Evolutionary conservation across 345 rosid genomes (phyloP), one percentile per base, ranked within the genome.

Genomic region (Sapria himalayana): DNA sequence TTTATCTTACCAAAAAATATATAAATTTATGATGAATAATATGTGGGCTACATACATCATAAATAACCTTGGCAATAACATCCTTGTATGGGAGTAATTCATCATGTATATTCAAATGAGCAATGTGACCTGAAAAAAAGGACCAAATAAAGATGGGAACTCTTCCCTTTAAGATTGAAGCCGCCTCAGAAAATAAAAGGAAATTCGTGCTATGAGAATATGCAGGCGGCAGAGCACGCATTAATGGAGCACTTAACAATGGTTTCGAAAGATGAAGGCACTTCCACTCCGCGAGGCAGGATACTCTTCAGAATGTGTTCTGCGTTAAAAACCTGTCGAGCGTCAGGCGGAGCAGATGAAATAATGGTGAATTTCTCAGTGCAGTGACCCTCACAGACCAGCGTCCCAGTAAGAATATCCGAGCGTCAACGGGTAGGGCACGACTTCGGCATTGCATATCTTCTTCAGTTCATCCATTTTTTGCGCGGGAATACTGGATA

Each of bases 371-470:
- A 36, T 2, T 21, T n/a, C 14, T n/a, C n/a, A n/a, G 18, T 1
- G 18, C 9, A 9, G 19, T 10, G 4, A 9, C 19, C 11, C 9
- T 15, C 18, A 13, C 68, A 49, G 22, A 81, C 97, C 94, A 52
- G 76, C 94, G 60, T 63, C 49, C 94, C 93, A 82, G 49, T 89
- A 81, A 9, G 98, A 79, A 74, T 82, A 89, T 11, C 93, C 93
- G 50, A 82, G 84, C 0, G 72, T 78, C 45, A 72, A 41, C 0
- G 93, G 61, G 53, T 89, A 61, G 21, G 93, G 75, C 63, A 72
- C 71, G 9, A 72, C 75, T 62, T 74, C 74, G 51, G 78, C 32
- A 51, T 66, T 52, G 45, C 69, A 64, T 15, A 72, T 43, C 39
- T 68, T 70, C 67, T 56, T 73, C 34, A 86, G 59, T 55, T 81